Percentiles rank a stretch among this genome's conserved stretches.
Evolutionary conservation across 2,329 filamentous ascomycete species (phyloP).

Genomic region (Sarocladium strictum): DNA sequence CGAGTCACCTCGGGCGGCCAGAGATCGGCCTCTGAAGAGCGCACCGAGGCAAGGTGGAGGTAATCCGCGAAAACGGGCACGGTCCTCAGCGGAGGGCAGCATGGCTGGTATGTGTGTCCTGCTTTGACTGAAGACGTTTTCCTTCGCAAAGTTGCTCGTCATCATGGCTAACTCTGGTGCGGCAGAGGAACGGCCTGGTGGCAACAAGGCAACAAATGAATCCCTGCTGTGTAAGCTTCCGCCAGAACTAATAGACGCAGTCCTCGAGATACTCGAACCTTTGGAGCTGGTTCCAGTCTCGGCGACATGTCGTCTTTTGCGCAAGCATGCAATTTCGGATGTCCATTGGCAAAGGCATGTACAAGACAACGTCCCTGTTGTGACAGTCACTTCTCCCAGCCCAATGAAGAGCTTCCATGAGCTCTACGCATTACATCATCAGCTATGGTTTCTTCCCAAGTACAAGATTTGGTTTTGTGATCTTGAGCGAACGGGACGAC

Average conservation of each 20-base stretch:
- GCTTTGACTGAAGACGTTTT: too few species aligned
- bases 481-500: conserved; percentile 62
- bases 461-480: conserved; percentile 86
- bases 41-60: conserved; percentile 1
- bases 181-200: background rate
- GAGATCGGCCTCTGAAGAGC: background rate
- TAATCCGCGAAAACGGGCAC: background rate
- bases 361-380: conserved; percentile 58
- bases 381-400: conserved; percentile 44
- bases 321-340: conserved; percentile 57
- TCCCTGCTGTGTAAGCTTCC: conserved; percentile 53
- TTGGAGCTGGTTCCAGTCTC: conserved; percentile 56
- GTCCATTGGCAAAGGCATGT: conserved; percentile 67
- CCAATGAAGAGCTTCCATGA: conserved; percentile 61
- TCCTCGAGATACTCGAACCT: conserved; percentile 61
- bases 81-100: background rate
- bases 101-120: conserved; percentile 1
- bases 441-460: conserved; percentile 77
- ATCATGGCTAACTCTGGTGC: too few species aligned
- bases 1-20: conserved; percentile 10
- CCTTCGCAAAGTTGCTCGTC: too few species aligned
- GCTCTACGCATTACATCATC: conserved; percentile 69
- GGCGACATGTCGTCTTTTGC: conserved; percentile 55
- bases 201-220: background rate
- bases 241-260: conserved; percentile 66